These are phyloP conservation scores for Pyronema omphalodes DNA, from an alignment of 495 filamentous ascomycete genomes.

Conservation along the genomic window DNA sequence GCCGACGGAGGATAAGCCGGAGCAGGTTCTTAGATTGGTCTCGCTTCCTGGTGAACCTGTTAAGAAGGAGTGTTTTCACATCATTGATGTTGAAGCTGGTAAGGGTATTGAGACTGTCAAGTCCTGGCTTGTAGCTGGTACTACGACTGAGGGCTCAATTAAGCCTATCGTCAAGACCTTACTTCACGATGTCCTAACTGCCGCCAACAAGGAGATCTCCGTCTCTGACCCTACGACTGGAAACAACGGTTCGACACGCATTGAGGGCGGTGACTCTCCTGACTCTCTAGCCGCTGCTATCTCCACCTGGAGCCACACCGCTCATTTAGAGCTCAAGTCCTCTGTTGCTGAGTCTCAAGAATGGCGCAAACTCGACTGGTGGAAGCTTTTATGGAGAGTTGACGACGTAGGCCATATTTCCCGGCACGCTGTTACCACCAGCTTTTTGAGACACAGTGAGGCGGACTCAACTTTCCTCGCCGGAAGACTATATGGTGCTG, in stretches of 20 bases:
- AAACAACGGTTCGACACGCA: background rate
- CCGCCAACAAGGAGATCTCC: slow-evolving; percentile 36
- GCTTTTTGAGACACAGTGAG: slow-evolving; percentile 61
- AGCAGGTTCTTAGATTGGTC: slow-evolving; percentile 25
- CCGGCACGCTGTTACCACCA: slow-evolving; percentile 50
- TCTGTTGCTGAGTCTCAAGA: slow-evolving; percentile 45
- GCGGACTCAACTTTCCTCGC: slow-evolving; percentile 56
- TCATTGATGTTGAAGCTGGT: slow-evolving; percentile 34
- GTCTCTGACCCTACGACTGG: slow-evolving; percentile 19
- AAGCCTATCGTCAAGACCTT: slow-evolving; percentile 46
- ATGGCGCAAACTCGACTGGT: slow-evolving; percentile 73
- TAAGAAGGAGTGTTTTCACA: slow-evolving; percentile 32
- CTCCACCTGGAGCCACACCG: slow-evolving; percentile 52
- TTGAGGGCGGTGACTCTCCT: background rate
- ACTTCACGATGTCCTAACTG: slow-evolving; percentile 45
- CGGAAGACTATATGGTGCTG: slow-evolving; percentile 60
- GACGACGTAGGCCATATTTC: slow-evolving; percentile 76
- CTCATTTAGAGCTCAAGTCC: slow-evolving; percentile 65
- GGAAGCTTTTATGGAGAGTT: slow-evolving; percentile 85
- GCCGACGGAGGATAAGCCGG: background rate
- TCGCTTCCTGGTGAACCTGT: slow-evolving; percentile 14
- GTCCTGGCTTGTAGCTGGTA: slow-evolving; percentile 6
- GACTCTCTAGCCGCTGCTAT: slow-evolving; percentile 37
- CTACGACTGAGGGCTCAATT: slow-evolving; percentile 17
- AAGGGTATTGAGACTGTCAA: slow-evolving; percentile 17